Evolutionary conservation across 2,329 filamentous ascomycete genomes (phyloP).

Genomic region (Cladobotryum mycophilum): DNA sequence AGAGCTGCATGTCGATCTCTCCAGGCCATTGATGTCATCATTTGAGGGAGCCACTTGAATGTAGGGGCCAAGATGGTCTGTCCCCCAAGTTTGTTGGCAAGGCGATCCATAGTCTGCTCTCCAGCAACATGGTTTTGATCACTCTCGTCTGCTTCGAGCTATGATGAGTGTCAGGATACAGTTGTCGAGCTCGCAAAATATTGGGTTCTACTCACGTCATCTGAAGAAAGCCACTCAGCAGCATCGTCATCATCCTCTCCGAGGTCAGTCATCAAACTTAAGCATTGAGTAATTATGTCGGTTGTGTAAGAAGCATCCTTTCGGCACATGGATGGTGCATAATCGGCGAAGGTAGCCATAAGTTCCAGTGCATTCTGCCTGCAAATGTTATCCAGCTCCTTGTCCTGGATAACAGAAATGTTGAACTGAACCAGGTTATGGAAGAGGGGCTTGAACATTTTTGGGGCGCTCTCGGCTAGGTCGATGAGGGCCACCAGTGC

Average conservation of each 20-base stretch:
- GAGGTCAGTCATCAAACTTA: constrained; percentile 97
- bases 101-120: constrained; percentile 95
- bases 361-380: constrained; percentile 93
- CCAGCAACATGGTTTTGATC: constrained; percentile 96
- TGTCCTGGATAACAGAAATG: constrained; percentile 90
- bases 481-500: constrained; percentile 89
- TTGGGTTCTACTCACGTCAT: constrained; percentile 60
- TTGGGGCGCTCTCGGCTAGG: constrained; percentile 85
- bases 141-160: constrained; percentile 92
- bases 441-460: constrained; percentile 97
- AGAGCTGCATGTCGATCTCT: constrained; percentile 91
- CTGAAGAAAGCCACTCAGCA: constrained; percentile 83
- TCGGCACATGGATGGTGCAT: constrained; percentile 87
- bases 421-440: constrained; percentile 88
- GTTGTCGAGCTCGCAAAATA: background rate
- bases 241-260: constrained; percentile 93
- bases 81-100: constrained; percentile 97
- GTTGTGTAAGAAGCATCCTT: constrained; percentile 87
- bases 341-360: constrained; percentile 97
- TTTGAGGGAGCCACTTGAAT: constrained; percentile 93
- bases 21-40: constrained; percentile 96
- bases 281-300: constrained; percentile 97
- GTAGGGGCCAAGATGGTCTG: constrained; percentile 85
- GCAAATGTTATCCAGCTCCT: constrained; percentile 83
- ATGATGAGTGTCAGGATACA: constrained; percentile 22